Evolutionary conservation across 2,329 filamentous ascomycete genomes (phyloP).

Genomic region (Diaporthe amygdali): DNA sequence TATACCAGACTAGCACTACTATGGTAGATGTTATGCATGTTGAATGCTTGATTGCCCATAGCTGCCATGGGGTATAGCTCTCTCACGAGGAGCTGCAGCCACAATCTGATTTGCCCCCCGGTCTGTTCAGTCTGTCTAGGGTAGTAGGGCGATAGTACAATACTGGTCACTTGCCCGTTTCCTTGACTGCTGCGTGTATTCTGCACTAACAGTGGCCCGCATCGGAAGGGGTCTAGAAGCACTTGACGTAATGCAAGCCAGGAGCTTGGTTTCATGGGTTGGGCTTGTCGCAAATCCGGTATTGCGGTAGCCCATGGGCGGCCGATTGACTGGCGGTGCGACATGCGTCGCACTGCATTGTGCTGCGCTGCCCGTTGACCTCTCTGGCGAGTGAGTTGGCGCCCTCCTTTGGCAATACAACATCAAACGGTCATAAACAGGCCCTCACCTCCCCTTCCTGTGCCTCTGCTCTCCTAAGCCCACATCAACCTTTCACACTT

Average conservation of each 20-base stretch:
- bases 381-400: neutral
- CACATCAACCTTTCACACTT: neutral
- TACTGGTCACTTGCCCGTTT: neutral
- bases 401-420: slow-evolving; percentile 9
- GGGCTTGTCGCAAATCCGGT: slow-evolving; percentile 19
- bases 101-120: neutral
- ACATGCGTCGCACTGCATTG: neutral
- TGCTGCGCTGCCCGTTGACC: neutral
- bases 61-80: too few relatives aligned
- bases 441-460: neutral
- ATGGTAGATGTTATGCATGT: neutral
- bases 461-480: neutral
- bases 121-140: neutral
- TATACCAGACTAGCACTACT: neutral
- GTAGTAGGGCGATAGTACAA: too few relatives aligned
- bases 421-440: slow-evolving; percentile 6
- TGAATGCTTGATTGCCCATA: too few relatives aligned
- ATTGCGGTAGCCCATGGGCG: slow-evolving; percentile 7
- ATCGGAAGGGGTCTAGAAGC: neutral
- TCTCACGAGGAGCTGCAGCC: neutral
- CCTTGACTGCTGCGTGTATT: neutral
- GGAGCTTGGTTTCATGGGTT: slow-evolving; percentile 12
- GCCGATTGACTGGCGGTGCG: neutral
- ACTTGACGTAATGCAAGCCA: slow-evolving; percentile 16
- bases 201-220: neutral